Percentiles rank a stretch among this genome's conserved stretches.
Conservation (phyloP, 352 stramenopile species). For the Pythium sp. region DNA sequence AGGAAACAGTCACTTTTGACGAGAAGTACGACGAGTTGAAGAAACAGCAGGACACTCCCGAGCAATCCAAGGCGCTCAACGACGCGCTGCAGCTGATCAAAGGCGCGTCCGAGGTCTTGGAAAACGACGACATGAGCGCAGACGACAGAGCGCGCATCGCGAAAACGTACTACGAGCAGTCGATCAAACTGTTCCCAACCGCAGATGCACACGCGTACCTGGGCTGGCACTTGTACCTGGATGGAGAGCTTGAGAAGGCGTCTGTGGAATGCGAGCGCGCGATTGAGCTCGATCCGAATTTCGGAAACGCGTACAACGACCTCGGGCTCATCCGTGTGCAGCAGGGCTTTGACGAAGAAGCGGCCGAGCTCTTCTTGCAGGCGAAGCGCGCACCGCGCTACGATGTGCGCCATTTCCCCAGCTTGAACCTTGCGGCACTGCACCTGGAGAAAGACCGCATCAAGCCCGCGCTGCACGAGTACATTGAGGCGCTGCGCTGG, state of each 20-base stretch:
- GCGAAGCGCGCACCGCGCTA: conserved; percentile 59
- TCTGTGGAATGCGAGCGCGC: conserved; percentile 54
- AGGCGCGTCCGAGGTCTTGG: conserved; percentile 42
- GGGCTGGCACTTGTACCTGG: conserved; percentile 64
- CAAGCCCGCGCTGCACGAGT: conserved; percentile 64
- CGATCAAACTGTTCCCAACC: conserved; percentile 60
- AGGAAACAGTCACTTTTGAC: conserved; percentile 33
- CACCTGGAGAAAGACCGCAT: conserved; percentile 64
- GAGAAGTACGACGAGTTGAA: conserved; percentile 56
- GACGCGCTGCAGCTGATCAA: conserved; percentile 58
- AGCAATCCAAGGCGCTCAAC: conserved; percentile 32
- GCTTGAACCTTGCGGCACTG: conserved; percentile 59
- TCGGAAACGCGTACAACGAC: conserved; percentile 76
- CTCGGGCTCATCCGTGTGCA: conserved; percentile 63
- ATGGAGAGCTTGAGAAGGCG: conserved; percentile 51
- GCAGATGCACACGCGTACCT: conserved; percentile 68
- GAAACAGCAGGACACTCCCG: conserved; percentile 15
- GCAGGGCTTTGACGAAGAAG: conserved; percentile 55
- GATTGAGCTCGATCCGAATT: conserved; percentile 62
- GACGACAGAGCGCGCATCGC: conserved; percentile 52
- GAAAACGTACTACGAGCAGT: conserved; percentile 68
- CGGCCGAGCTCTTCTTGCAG: conserved; percentile 54
- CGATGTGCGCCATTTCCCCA: conserved; percentile 67
- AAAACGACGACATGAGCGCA: conserved; percentile 38
- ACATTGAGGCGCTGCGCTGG: conserved; percentile 77